Percentiles rank a stretch among this genome's conserved stretches.
Evolutionary conservation across 306 rosid genomes (phyloP).

Genomic region (Ormosia semicastrata): DNA sequence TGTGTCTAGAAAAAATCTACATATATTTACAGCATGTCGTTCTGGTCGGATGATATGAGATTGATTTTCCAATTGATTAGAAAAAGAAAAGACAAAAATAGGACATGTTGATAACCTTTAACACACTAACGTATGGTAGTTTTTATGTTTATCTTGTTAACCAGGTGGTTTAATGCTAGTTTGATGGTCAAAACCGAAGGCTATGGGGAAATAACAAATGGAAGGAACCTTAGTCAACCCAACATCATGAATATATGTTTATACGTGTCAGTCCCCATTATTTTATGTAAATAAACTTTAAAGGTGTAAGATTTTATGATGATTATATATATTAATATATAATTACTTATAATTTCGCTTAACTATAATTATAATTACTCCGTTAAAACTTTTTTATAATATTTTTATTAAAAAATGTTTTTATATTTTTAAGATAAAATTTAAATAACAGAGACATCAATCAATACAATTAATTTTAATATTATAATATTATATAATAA

Average conservation of each 20-base stretch:
- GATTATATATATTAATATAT: not conserved
- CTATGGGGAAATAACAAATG: not conserved
- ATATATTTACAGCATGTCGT: not conserved
- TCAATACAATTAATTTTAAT: not conserved
- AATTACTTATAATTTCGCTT: no score
- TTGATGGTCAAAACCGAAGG: conserved; percentile 8
- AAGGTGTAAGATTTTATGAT: not conserved
- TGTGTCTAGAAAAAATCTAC: no score
- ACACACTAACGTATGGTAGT: not conserved
- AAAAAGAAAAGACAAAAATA: not conserved
- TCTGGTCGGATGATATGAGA: not conserved
- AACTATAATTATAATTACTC: not conserved
- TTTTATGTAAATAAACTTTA: not conserved
- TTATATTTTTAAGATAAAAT: not conserved
- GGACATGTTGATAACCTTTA: not conserved
- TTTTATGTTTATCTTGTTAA: not conserved
- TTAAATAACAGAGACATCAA: not conserved
- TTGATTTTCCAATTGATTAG: not conserved
- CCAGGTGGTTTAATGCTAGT: not conserved
- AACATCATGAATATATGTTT: not conserved
- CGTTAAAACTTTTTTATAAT: not conserved
- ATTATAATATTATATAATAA: not conserved
- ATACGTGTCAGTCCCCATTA: not conserved
- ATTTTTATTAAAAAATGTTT: no score
- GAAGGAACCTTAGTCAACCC: not conserved